Percentiles rank a stretch among this genome's conserved stretches.
Evolutionary conservation across 306 rosid species (phyloP).

Genomic region (Cicer judaicum): DNA sequence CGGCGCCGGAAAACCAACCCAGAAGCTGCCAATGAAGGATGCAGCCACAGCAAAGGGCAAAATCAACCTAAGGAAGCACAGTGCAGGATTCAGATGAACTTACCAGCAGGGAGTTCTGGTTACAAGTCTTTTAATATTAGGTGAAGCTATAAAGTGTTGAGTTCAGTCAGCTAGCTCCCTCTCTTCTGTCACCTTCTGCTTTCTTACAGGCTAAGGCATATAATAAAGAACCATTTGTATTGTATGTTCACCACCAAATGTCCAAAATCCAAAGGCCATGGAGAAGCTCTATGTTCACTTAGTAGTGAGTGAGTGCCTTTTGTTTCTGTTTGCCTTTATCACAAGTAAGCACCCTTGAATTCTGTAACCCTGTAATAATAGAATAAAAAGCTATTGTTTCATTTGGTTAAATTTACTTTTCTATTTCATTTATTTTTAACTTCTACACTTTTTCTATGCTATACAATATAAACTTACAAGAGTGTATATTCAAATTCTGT

Average conservation of each 20-base stretch:
- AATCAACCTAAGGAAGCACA: constrained; percentile 58
- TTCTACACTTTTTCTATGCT: constrained; percentile 11
- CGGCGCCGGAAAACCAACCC: constrained; percentile 73
- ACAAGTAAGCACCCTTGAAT: constrained; percentile 22
- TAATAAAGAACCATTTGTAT: constrained; percentile 34
- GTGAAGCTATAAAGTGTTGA: constrained; percentile 38
- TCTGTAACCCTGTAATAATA: constrained; percentile 33
- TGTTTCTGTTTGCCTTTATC: constrained; percentile 42
- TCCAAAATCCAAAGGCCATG: constrained; percentile 37
- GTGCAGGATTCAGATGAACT: constrained; percentile 57
- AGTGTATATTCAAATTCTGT: background rate
- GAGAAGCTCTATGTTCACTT: too few species aligned
- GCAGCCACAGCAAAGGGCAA: constrained; percentile 53
- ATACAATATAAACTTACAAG: constrained; percentile 1
- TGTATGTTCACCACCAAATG: constrained; percentile 17
- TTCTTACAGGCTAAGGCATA: constrained; percentile 45
- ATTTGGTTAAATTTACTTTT: constrained; percentile 30
- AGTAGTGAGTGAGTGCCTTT: constrained; percentile 1
- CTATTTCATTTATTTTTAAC: background rate
- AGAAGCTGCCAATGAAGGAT: constrained; percentile 59
- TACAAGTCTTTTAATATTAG: constrained; percentile 69
- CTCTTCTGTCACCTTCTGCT: constrained; percentile 86
- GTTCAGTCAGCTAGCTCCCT: constrained; percentile 60
- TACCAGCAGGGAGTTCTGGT: constrained; percentile 58
- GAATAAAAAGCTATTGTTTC: constrained; percentile 29